Percentiles rank a stretch among this genome's conserved stretches.
Conservation (phyloP, 495 filamentous ascomycete genomes). For the Rhypophila decipiens region DNA sequence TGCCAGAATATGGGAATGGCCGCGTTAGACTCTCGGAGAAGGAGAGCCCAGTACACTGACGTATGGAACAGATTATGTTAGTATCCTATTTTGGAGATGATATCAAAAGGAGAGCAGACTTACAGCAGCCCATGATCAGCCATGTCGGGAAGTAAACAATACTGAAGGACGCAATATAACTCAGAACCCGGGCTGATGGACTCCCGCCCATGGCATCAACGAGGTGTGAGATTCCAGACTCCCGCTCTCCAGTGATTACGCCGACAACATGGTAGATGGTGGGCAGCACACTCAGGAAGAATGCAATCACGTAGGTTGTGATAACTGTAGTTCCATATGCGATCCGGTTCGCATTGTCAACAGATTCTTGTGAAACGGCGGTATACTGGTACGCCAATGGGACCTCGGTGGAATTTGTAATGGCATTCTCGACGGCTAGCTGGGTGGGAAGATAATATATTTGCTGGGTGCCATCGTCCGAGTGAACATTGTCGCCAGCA, state of each 20-base stretch:
- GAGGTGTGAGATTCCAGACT: conserved; percentile 65
- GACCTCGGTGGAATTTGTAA: conserved; percentile 9
- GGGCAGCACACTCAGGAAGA: conserved; percentile 12
- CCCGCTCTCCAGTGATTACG: conserved; percentile 64
- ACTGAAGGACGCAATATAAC: conserved; percentile 6
- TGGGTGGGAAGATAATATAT: conserved; percentile 9
- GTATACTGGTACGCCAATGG: conserved; percentile 4
- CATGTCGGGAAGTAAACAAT: conserved; percentile 9
- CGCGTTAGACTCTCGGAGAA: conserved; percentile 55
- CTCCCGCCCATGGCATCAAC: conserved; percentile 61
- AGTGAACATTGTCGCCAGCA: background rate
- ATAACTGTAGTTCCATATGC: conserved; percentile 1
- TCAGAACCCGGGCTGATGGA: conserved; percentile 6
- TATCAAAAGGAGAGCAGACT: background rate
- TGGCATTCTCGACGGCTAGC: conserved; percentile 18
- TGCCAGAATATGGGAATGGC: conserved; percentile 56
- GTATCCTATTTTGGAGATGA: background rate
- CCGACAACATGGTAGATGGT: conserved; percentile 22
- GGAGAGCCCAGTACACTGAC: conserved; percentile 45
- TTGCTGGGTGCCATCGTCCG: conserved; percentile 4
- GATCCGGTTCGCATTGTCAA: background rate
- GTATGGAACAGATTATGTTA: conserved; percentile 30
- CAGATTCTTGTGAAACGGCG: background rate
- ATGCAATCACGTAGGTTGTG: conserved; percentile 9
- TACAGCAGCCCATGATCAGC: conserved; percentile 33